A percentile compares a stretch with the other conserved stretches of the same genome.
phyloP scores from a whole-genome alignment of 2,329 filamentous ascomycete genomes.

The Exophiala mesophila region DNA sequence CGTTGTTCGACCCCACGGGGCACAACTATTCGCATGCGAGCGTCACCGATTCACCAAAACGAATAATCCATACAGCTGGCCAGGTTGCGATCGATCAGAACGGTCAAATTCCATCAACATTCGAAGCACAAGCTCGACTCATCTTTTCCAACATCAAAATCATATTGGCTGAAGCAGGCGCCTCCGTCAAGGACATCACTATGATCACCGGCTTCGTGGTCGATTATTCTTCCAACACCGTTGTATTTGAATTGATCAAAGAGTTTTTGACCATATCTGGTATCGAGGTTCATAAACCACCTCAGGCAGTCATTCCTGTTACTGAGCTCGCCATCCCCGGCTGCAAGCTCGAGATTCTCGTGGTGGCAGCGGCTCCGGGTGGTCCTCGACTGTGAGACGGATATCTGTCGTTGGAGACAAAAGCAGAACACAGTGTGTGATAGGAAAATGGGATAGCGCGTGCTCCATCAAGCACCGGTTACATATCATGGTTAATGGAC shows the following conservation, averaged over 20 bases:
- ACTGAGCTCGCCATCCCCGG: slow-evolving; percentile 35
- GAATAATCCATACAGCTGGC: slow-evolving; percentile 12
- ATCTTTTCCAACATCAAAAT: slow-evolving; percentile 36
- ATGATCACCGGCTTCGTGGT: slow-evolving; percentile 42
- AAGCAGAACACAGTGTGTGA: no score
- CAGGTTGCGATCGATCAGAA: slow-evolving; percentile 14
- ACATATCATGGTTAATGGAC: no score
- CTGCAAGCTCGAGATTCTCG: slow-evolving; percentile 43
- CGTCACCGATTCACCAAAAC: no score
- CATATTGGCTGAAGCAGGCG: slow-evolving; percentile 33
- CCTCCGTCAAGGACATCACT: slow-evolving; percentile 34
- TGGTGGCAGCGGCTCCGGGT: slow-evolving; percentile 36
- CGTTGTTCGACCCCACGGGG: no score
- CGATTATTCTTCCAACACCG: slow-evolving; percentile 26
- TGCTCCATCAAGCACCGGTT: no score
- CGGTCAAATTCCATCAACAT: slow-evolving; percentile 33
- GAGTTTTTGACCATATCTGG: slow-evolving; percentile 26
- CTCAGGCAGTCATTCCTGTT: slow-evolving; percentile 41
- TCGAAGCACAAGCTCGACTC: slow-evolving; percentile 39
- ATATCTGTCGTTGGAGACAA: no score
- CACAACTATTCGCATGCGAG: no score
- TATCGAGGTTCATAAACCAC: slow-evolving; percentile 35
- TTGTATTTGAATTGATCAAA: slow-evolving; percentile 29
- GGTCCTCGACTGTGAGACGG: no score
- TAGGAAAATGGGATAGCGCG: no score